Evolutionary conservation across 352 stramenopile species (phyloP), one percentile per base, ranked within the genome.

Genomic region (Globisporangium spiculum): DNA sequence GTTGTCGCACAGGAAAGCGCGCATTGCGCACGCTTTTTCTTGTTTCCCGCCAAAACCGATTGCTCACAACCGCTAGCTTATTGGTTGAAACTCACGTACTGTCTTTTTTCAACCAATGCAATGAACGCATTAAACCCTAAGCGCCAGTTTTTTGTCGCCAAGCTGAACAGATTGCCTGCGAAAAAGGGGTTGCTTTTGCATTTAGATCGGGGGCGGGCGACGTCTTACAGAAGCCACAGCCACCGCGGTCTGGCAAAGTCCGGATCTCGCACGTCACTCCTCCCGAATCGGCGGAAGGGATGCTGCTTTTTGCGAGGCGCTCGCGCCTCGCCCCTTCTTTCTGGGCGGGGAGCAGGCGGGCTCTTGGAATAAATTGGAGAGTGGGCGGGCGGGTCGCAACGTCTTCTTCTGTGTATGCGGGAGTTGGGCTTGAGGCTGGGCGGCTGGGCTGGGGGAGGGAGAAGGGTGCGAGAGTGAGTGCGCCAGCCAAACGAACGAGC

Each of bases 1-100:
- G 60, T 41, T 66, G 60, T 66, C 60, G 50, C 60, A 64, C 34
- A 66, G 16, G 16, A 41, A 64, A 4, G 20, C 56, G 30, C 56
- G 36, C 18, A 12, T 50, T 46, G 41, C 2, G 36, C 34, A 54
- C 58, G n/a, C 22, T 32, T 48, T 53, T 64, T 41, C 36, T 27
- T 50, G 27, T 22, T 65, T 66, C 60, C 60, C 60, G 60, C 60
- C 60, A 66, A 66, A 66, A 66, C 18, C 6, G 9, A 3, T 30
- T 58, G 7, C 24, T 9, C 4, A 12, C 44, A 52, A 24, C 44
- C 22, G 14, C 7, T 9, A 38, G 41, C 4, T 20, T 27, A 44
- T 26, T 66, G 60, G 60, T 27, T 32, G 34, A 58, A 66, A 24
- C 20, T 20, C 10, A n/a, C 5, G 3, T 56, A 12, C 18, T 46